phyloP scores from a whole-genome alignment of 2,329 filamentous ascomycete species.

The Fusarium decemcellulare region DNA sequence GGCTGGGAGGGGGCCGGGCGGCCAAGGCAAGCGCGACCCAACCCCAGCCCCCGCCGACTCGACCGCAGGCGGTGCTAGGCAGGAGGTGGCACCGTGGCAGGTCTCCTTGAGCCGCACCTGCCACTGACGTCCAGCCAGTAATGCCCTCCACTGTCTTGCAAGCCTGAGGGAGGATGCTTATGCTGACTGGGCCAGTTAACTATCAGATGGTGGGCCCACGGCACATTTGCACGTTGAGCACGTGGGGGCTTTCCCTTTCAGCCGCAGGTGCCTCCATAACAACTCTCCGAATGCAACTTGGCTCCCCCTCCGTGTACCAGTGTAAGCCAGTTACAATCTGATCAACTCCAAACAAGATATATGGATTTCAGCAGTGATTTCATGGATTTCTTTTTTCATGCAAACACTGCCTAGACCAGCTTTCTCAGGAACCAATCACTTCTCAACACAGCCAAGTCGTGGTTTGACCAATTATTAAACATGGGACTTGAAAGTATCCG shows the following conservation, averaged over 20 bases:
- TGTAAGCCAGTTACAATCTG: not conserved
- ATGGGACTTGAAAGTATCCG: too few relatives aligned
- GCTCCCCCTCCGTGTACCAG: constrained; percentile 19
- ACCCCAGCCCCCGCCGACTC: not conserved
- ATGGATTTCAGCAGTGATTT: too few relatives aligned
- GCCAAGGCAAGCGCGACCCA: not conserved
- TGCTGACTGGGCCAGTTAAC: constrained; percentile 25
- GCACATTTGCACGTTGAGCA: constrained; percentile 33
- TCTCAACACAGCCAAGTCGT: too few relatives aligned
- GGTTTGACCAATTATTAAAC: too few relatives aligned
- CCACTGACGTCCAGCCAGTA: constrained; percentile 28
- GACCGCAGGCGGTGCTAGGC: not conserved
- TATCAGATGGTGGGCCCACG: constrained; percentile 18
- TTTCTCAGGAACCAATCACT: too few relatives aligned
- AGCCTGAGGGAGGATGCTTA: constrained; percentile 14
- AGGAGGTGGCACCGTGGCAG: constrained; percentile 8
- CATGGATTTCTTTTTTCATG: too few relatives aligned
- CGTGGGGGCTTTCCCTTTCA: constrained; percentile 41
- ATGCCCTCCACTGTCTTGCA: constrained; percentile 7
- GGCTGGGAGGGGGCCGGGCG: not conserved
- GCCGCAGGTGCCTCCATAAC: constrained; percentile 23
- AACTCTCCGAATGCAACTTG: constrained; percentile 5
- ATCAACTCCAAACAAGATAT: not conserved
- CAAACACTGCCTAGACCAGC: too few relatives aligned
- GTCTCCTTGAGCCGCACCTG: constrained; percentile 15